These are phyloP conservation scores for Vitellaria paradoxa DNA, from an alignment of 179 eudicot genomes.

Conservation along the genomic window DNA sequence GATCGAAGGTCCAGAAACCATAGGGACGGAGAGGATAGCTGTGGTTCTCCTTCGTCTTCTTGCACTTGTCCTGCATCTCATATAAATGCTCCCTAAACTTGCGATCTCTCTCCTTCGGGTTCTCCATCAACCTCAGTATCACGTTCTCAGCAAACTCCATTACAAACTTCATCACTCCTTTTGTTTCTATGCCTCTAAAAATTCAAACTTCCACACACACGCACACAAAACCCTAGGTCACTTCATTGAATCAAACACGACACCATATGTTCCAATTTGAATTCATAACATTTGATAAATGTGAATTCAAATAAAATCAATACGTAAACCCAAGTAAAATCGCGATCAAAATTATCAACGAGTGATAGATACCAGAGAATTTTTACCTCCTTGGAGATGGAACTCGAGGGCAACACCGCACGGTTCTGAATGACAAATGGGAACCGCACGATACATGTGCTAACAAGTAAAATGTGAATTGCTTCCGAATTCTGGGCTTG, in stretches of 20 bases:
- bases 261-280: not conserved
- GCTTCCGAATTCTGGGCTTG: too few relatives aligned
- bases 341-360: not conserved
- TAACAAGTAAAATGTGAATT: too few relatives aligned
- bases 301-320: not conserved
- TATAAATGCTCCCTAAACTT: slow-evolving; percentile 83
- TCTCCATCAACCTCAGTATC: too few relatives aligned
- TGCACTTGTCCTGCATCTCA: slow-evolving; percentile 54
- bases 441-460: too few relatives aligned
- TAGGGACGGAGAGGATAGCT: slow-evolving; percentile 78
- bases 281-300: too few relatives aligned
- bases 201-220: slow-evolving; percentile 66
- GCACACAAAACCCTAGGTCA: slow-evolving; percentile 16
- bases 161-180: too few relatives aligned
- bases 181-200: too few relatives aligned
- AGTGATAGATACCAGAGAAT: not conserved
- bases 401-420: too few relatives aligned
- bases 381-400: not conserved
- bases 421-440: too few relatives aligned
- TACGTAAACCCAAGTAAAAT: not conserved
- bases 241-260: not conserved
- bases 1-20: slow-evolving; percentile 95
- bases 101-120: slow-evolving; percentile 76
- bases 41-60: slow-evolving; percentile 92
- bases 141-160: too few relatives aligned